Evolutionary conservation across 192 early-diverging fungal species (phyloP).

Genomic region (Pilaira anomala): DNA sequence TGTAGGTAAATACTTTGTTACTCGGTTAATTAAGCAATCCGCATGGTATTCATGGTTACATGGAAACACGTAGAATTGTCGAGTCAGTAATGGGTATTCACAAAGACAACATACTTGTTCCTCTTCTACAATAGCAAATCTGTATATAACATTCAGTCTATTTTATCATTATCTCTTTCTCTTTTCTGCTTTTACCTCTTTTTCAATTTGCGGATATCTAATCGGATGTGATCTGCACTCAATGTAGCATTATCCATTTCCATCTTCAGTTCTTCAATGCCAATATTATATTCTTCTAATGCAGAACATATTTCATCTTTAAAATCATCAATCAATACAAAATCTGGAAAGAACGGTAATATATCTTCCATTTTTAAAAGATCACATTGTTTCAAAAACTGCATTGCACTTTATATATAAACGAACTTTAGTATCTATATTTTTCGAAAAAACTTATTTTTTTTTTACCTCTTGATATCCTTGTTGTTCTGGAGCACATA

Average conservation of each 20-base stretch:
- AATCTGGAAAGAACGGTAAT: constrained; percentile 96
- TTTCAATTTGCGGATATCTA: constrained; percentile 81
- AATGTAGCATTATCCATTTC: constrained; percentile 96
- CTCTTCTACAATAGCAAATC: constrained; percentile 62
- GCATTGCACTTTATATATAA: constrained; percentile 87
- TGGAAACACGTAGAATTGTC: constrained; percentile 95
- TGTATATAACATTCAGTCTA: too few species aligned
- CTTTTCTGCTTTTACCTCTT: too few species aligned
- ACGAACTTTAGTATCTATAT: too few species aligned
- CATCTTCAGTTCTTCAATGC: constrained; percentile 80
- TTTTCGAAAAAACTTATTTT: neutral
- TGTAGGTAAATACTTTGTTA: constrained; percentile 50
- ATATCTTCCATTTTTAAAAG: constrained; percentile 93
- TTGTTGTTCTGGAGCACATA: constrained; percentile 82
- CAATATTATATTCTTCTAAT: constrained; percentile 86
- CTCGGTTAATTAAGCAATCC: constrained; percentile 80
- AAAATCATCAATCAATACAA: constrained; percentile 95
- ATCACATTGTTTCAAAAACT: constrained; percentile 74
- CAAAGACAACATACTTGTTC: constrained; percentile 79
- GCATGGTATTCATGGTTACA: constrained; percentile 94
- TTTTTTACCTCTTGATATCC: constrained; percentile 73
- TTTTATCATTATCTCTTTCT: too few species aligned
- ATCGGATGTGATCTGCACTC: constrained; percentile 86
- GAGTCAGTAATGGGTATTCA: constrained; percentile 69
- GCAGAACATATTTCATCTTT: constrained; percentile 91